Evolutionary conservation across 208 protist species (phyloP).

Genomic region (Naegleria lovaniensis): DNA sequence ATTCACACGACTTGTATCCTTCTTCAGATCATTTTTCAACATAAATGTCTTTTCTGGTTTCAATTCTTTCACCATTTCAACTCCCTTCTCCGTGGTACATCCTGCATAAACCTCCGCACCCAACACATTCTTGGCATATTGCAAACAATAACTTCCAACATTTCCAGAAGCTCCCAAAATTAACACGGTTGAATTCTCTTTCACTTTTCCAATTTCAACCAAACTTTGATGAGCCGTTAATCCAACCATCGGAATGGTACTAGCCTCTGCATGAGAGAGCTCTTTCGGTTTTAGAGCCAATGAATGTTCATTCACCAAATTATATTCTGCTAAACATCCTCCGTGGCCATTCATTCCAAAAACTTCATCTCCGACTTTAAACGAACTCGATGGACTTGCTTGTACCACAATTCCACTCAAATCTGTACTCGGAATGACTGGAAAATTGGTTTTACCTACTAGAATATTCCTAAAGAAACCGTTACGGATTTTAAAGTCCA

Average conservation of each 20-base stretch:
- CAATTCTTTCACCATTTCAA: background rate
- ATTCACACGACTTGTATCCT: no score
- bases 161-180: conserved; percentile 18
- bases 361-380: conserved; percentile 22
- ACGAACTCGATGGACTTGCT: background rate
- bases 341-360: background rate
- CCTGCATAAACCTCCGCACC: background rate
- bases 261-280: background rate
- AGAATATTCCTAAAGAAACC: background rate
- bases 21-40: background rate
- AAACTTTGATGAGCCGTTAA: conserved; percentile 3
- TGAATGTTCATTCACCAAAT: background rate
- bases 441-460: background rate
- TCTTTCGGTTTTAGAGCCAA: background rate
- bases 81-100: background rate
- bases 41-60: background rate
- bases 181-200: background rate
- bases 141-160: background rate
- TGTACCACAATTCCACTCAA: conserved; percentile 19
- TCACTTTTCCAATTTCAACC: background rate
- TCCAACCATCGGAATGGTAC: background rate
- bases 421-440: background rate
- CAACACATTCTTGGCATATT: conserved; percentile 14
- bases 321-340: background rate
- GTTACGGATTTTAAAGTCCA: background rate